Base-by-base conservation (phyloP, 2,329 filamentous ascomycete genomes). In the Pseudocercospora macadamiae region DNA sequence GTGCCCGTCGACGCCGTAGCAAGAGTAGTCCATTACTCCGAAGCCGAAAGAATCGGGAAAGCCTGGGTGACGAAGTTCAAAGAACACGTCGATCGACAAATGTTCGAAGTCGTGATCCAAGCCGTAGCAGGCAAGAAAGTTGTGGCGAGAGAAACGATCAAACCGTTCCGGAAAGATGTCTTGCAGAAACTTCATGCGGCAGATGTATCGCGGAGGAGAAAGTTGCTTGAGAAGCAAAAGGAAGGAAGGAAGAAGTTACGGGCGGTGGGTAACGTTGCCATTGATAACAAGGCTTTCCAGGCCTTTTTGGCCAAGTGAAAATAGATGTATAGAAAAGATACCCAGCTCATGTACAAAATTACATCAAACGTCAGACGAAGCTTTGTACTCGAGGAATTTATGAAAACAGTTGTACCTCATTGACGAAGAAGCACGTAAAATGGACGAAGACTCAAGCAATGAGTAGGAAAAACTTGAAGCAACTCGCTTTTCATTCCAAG, bases 21-120 rank as follows among this genome's bases (percentile, higher is more conserved):
- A n/a, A 87, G 93, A 30, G 87, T 99, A 3, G 85, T 97, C 36
- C 95, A 99, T 69, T 78, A 81, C 34, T 91, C 88, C 10, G 92
- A 97, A 74, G 86, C 88, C 0, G 89, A 93, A 26, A 83, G 90
- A 16, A 80, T 97, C 4, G 95, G 92, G 3, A 83, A 91, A 48
- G 82, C 87, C 57, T 99, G 95, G 95, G 93, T 97, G 4, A 87
- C 85, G 37, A 96, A 96, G 75, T 97, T 99, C 81, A 97, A 96
- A 72, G 88, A 97, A 74, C 93, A 97, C 69, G 93, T 99, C 18
- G 90, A 96, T 70, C 82, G 95, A 16, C 95, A 99, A 75, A 95
- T 97, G 87, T 99, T 96, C 70, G 95, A 99, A 77, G 86, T 99
- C 19, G 82, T 97, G 56, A 97, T 99, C 64, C 95, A 99, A 76